Base-by-base conservation (phyloP, 768 basidiomycete species). In the Omphalotus guepiniiformis region DNA sequence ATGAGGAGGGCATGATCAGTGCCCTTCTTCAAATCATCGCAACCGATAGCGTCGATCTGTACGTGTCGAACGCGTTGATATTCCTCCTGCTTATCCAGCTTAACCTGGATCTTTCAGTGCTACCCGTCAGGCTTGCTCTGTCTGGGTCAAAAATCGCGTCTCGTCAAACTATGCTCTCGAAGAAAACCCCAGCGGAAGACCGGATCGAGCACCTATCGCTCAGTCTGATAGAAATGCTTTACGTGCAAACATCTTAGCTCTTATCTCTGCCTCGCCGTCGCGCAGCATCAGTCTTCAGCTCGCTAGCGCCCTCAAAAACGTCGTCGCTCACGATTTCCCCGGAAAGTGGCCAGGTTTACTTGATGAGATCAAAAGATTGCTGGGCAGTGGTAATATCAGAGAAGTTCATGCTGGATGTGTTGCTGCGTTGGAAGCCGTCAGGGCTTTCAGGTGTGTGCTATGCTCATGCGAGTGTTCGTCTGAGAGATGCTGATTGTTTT, bases 71-170 rank as follows among this genome's bases (percentile, higher is more conserved):
- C 70, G 70, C 74, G 70, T 67, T 46, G 57, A 60, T 55, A n/a
- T 1, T 8, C 49, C 19, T 2, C 47, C 22, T 8, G 2, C 9
- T 21, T 9, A 40, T 12, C 21, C n/a, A 12, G 7, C 21, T 43
- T 16, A 25, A 49, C 29, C 23, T 6, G 42, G 46, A 53, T 42
- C 38, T 5, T 40, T 22, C 62, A 91, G 88, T 48, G 75, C 88
- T 21, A 89, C 85, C 47, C 87, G 90, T 32, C 89, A 93, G 58
- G 85, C 92, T 0, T 84, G 86, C 55, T 76, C 85, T 12, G 88
- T 95, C 18, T 95, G 85, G 78, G 74, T 94, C 58, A 95, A 95
- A 68, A 95, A 95, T 64, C 85, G 93, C 57, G 80, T 94, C 50
- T 76, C 79, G 47, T 72, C 74, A 4, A 75, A 75, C 16, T 94